These are phyloP conservation scores for Penicillium herquei DNA, from an alignment of 495 filamentous ascomycete genomes.

Conservation along the genomic window DNA sequence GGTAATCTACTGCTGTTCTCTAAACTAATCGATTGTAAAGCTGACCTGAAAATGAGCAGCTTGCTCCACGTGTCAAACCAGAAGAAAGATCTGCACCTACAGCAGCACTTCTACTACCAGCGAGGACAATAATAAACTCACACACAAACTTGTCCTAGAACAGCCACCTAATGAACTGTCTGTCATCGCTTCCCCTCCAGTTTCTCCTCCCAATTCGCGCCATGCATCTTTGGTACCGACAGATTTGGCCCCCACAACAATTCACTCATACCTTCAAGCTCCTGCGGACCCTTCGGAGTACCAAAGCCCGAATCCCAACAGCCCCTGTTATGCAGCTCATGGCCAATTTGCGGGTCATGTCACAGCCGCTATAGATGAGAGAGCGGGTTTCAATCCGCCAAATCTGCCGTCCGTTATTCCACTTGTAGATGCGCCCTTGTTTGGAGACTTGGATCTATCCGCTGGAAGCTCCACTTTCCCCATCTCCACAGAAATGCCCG, in stretches of 20 bases:
- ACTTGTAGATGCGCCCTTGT: slow-evolving; percentile 25
- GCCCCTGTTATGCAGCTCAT: slow-evolving; percentile 17
- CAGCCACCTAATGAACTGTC: not conserved
- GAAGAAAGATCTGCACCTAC: slow-evolving; percentile 10
- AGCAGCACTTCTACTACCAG: not conserved
- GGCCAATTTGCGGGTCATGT: slow-evolving; percentile 19
- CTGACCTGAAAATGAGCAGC: slow-evolving; percentile 5
- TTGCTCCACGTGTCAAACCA: slow-evolving; percentile 13
- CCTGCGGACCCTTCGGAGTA: not conserved
- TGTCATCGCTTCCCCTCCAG: slow-evolving; percentile 6
- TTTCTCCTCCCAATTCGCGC: slow-evolving; percentile 3
- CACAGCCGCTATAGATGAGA: slow-evolving; percentile 17
- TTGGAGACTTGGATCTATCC: slow-evolving; percentile 17
- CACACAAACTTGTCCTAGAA: not conserved
- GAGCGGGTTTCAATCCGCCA: slow-evolving; percentile 10
- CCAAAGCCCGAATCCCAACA: slow-evolving; percentile 6
- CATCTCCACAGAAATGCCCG: slow-evolving; percentile 12
- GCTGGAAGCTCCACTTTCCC: not conserved
- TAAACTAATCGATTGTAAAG: not conserved
- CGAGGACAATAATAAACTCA: too few relatives aligned
- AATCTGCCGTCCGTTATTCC: slow-evolving; percentile 6
- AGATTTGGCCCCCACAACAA: not conserved
- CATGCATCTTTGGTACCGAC: not conserved
- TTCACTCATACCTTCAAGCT: too few relatives aligned
- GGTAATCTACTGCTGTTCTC: slow-evolving; percentile 10